Base-by-base conservation (phyloP, 768 basidiomycete genomes). In the Trichaptum fuscoviolaceum region DNA sequence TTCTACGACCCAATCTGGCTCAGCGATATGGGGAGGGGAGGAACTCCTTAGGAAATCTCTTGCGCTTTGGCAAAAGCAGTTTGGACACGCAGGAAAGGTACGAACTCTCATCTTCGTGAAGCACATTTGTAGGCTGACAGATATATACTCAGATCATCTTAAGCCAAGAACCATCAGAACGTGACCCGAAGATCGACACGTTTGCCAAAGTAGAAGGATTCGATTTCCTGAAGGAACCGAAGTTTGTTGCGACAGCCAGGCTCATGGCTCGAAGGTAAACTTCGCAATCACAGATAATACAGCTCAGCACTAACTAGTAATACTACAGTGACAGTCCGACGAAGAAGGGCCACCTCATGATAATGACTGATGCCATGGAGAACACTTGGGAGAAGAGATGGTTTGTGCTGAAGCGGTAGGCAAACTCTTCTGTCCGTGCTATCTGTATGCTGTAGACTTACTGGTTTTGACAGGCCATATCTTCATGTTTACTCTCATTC, bases 341-440 rank as follows among this genome's bases (percentile, higher is more conserved):
- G 8, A 96, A 95, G 83, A 90, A 88, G 74, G 96, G 96, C 10
- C 80, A 90, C 73, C 79, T 99, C 63, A 78, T 89, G 79, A 83
- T 96, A 68, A 83, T 98, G 70, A 85, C 83, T 27, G 89, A 99
- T 74, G 92, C 95, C 12, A 85, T 84, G 58, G 87, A 86, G 71
- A 87, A 94, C 72, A 75, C 79, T 34, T 99, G 97, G 97, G 85
- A 87, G 71, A 86, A 84, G 73, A 81, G 88, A 65, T 95, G 91
- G 88, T 95, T 95, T 74, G 91, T 95, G 18, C 81, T 99, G 10
- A 85, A 88, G 74, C 86, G 95, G 95, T 95, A 71, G 68, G 71
- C 59, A 63, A 66, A 8, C 69, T 67, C 52, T 34, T 23, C 25
- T 24, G 36, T 17, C 23, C 61, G 58, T 62, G 26, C 23, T 20